Conservation (phyloP, 192 early-diverging fungal species). For the Haplosporangium gracile region DNA sequence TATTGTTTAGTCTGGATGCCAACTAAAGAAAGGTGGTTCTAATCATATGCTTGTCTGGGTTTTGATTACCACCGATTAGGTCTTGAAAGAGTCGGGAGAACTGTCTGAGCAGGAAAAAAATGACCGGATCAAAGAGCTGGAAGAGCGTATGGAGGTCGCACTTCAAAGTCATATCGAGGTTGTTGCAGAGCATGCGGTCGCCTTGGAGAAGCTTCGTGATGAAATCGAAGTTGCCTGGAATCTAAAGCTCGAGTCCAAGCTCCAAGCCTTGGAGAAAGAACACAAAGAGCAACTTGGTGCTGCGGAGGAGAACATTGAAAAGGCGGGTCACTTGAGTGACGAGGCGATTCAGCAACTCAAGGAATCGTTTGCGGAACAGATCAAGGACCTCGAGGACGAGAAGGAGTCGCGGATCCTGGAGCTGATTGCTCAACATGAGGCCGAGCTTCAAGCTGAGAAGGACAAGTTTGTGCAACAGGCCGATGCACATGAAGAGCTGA, state of each 20-base stretch:
- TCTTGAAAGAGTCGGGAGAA: slow-evolving; percentile 31
- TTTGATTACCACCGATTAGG: slow-evolving; percentile 3
- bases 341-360: slow-evolving; percentile 30
- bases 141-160: slow-evolving; percentile 18
- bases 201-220: slow-evolving; percentile 15
- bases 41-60: background rate
- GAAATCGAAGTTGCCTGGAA: slow-evolving; percentile 41
- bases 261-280: slow-evolving; percentile 23
- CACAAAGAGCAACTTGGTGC: slow-evolving; percentile 18
- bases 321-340: slow-evolving; percentile 12
- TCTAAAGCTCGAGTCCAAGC: slow-evolving; percentile 19
- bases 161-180: slow-evolving; percentile 9
- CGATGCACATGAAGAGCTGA: slow-evolving; percentile 22
- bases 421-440: slow-evolving; percentile 21
- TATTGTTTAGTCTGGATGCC: background rate
- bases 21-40: background rate
- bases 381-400: slow-evolving; percentile 33
- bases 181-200: slow-evolving; percentile 20
- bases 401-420: slow-evolving; percentile 15
- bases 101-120: slow-evolving; percentile 26
- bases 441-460: slow-evolving; percentile 28
- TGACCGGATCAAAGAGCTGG: slow-evolving; percentile 21
- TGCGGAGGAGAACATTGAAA: background rate
- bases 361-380: slow-evolving; percentile 28
- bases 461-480: slow-evolving; percentile 21